Evolutionary conservation across 2,329 filamentous ascomycete genomes (phyloP), one percentile per base, ranked within the genome.

Genomic region (Bertia moriformis): DNA sequence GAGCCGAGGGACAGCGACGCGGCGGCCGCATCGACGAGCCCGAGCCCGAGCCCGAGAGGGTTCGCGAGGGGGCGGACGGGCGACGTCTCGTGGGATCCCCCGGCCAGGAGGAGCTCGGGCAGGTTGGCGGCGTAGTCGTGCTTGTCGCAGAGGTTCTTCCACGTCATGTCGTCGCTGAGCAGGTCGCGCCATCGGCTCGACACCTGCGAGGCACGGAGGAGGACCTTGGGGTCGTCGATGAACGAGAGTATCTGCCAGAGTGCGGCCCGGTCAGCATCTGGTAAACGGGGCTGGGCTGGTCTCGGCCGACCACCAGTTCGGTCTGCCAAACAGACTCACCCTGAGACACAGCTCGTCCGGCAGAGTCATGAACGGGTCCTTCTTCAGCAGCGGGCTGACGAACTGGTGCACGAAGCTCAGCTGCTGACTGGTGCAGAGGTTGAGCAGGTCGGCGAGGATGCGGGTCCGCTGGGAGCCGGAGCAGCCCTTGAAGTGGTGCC

Each of bases 91-190:
- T 10, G 7, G n/a, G 7, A 10, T 7, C 54, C 41, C 51, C 49
- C 54, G 14, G 61, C 57, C n/a, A n/a, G n/a, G n/a, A n/a, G n/a
- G 19, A 67, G 63, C 43, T 73, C 69, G 14, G 71, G 76, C 39
- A 73, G 55, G 42, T 67, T 65, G 33, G 72, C 67, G 58, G 59
- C 76, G 57, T 94, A 98, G 44, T 91, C 87, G 57, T 94, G 89
- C 60, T 94, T 95, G 47, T 93, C 86, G 56, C 89, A 96, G 15
- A 98, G 70, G 44, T 91, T 86, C 64, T 94, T 95, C 91, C 91
- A 98, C 1, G 91, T 93, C 62, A 95, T 88, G 57, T 98, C 91
- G 57, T 98, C 91, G 53, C 83, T 88, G 38, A 98, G 69, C 4
- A 98, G 69, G 58, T 95, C 88, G 45, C 85, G 75, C 91, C 91